Evolutionary conservation across 2,329 filamentous ascomycete species (phyloP).

Genomic region (Chrysoporthe puriensis): DNA sequence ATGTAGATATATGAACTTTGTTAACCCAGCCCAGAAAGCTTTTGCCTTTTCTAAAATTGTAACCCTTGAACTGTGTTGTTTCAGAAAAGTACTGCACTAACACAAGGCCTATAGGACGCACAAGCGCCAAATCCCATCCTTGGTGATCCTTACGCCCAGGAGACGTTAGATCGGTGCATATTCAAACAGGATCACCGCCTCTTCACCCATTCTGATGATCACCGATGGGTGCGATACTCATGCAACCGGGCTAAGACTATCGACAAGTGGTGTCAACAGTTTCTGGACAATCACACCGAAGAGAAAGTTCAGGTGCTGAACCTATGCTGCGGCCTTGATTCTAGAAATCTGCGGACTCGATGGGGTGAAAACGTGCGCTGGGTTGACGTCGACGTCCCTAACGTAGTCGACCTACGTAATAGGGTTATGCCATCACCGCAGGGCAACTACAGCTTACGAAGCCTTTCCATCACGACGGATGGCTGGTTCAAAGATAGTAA

Average conservation of each 20-base stretch:
- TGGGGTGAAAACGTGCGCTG: slow-evolving; percentile 21
- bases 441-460: slow-evolving; percentile 21
- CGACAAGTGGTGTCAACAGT: slow-evolving; percentile 23
- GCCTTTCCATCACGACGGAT: slow-evolving; percentile 13
- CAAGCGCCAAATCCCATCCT: slow-evolving; percentile 22
- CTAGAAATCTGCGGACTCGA: slow-evolving; percentile 15
- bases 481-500: slow-evolving; percentile 19
- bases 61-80: neutral
- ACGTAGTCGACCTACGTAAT: slow-evolving; percentile 22
- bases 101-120: slow-evolving; percentile 7
- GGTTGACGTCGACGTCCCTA: slow-evolving; percentile 26
- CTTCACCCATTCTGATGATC: slow-evolving; percentile 7
- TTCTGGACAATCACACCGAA: slow-evolving; percentile 5
- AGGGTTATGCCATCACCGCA: slow-evolving; percentile 4
- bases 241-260: slow-evolving; percentile 15
- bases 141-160: slow-evolving; percentile 18
- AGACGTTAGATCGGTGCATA: slow-evolving; percentile 15
- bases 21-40: neutral
- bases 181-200: slow-evolving; percentile 4
- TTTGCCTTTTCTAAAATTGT: neutral
- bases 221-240: slow-evolving; percentile 20
- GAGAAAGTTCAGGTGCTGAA: slow-evolving; percentile 24
- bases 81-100: neutral
- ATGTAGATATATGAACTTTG: neutral
- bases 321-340: slow-evolving; percentile 27